Evolutionary conservation across 2,329 filamentous ascomycete species (phyloP), one percentile per base, ranked within the genome.

Genomic region (Colletotrichum sp.): DNA sequence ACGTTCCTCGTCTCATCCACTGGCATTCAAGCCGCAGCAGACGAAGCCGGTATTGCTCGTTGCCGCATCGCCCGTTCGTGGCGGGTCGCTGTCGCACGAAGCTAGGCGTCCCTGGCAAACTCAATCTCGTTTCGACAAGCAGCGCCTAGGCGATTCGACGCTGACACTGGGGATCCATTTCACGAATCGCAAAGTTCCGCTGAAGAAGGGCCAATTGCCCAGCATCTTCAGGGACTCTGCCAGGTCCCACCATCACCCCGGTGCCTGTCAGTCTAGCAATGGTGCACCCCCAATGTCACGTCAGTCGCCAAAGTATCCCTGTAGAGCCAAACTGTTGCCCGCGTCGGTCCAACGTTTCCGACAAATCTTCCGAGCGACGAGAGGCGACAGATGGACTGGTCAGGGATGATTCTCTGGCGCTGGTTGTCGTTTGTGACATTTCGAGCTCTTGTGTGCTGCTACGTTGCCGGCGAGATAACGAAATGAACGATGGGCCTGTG

Each of bases 111-210:
- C 72, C 64, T 74, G n/a, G 74, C 64, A 76, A 76, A 76, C 70
- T 76, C 70, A 76, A 76, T 76, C 74, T 76, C 70, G 74, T 76
- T 74, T 76, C 64, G 34, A 69, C 28, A 62, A 28, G 49, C 62
- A 52, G 55, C 28, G 72, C 68, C 72, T 34, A 75, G 68, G 52
- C 72, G 60, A 66, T 71, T 71, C 72, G 60, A 62, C 72, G 52
- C 49, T 10, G 59, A 15, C 70, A 52, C 55, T 26, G 36, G 34
- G 59, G 57, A 34, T 28, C 70, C 70, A 73, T 64, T 65, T 69
- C 74, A 76, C 59, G 57, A 76, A 73, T 69, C 74, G 70, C 65
- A 74, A 60, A 64, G 59, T 60, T 69, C 63, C 74, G 57, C 57
- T 66, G 65, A 69, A 76, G 64, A 74, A 76, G 70, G 32, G 55